Conservation (phyloP, 2,329 filamentous ascomycete genomes). For the Amauroascus niger region DNA sequence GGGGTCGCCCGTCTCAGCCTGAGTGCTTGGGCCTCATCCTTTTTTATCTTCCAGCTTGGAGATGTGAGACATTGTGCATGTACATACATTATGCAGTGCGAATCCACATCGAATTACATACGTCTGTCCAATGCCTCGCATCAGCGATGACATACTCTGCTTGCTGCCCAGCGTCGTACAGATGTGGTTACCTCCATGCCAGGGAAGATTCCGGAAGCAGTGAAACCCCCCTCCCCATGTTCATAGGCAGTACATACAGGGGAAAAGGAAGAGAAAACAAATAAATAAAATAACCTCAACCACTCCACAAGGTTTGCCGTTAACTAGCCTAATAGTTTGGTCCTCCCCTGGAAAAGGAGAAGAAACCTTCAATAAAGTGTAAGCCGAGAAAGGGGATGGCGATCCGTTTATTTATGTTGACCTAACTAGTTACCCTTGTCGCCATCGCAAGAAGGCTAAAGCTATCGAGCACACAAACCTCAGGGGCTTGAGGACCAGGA, state of each 20-base stretch:
- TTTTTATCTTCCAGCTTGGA: not conserved
- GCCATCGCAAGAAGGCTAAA: no score
- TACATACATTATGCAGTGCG: not conserved
- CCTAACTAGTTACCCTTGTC: no score
- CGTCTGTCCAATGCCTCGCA: not conserved
- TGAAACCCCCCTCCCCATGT: not conserved
- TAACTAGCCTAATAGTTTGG: no score
- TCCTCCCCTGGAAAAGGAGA: no score
- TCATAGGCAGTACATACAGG: not conserved
- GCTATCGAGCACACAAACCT: no score
- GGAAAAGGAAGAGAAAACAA: no score
- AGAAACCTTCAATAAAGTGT: no score
- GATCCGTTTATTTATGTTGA: not conserved
- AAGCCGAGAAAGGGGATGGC: no score
- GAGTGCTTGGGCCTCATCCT: not conserved
- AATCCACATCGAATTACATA: not conserved
- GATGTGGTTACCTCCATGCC: not conserved
- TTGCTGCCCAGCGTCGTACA: not conserved
- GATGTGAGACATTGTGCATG: not conserved
- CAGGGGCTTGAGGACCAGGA: no score
- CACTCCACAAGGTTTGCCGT: no score
- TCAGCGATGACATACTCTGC: not conserved
- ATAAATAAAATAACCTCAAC: no score
- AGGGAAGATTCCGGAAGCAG: not conserved
- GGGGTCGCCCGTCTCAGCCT: not conserved